Evolutionary conservation across 2,329 filamentous ascomycete species (phyloP), one percentile per base, ranked within the genome.

Genomic region (Claviceps cyperi): DNA sequence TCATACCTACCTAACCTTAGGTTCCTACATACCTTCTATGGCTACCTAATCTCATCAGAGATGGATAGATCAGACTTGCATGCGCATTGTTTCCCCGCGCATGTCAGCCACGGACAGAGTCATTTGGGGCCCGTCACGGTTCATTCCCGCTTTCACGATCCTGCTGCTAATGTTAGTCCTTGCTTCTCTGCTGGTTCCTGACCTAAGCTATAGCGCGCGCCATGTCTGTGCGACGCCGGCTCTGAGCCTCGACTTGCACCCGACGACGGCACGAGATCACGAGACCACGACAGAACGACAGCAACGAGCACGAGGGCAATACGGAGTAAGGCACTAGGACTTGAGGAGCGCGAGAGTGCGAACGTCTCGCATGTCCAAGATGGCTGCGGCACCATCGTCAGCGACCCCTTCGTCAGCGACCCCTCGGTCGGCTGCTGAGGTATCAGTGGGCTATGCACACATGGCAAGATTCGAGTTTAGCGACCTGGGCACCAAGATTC

Each of bases 401-500:
- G 62, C 57, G 55, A 52, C 59, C 63, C 55, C 60, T 65, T 59
- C 58, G 38, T 60, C 63, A 64, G 62, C 57, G 55, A 52, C 59
- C 63, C 55, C 60, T 65, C 61, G 62, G 60, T 57, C 62, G 53
- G 54, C 59, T 50, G 38, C 40, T 32, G 41, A 47, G 32, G 40
- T 19, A n/a, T 32, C 28, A 40, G 21, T 49, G 15, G 48, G 51
- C 22, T 45, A 51, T 36, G 50, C 59, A 65, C 74, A 59, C 69
- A 70, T 52, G 66, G 72, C 87, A 44, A 82, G 89, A 52, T 95
- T 94, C 66, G 89, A 95, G 64, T 94, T 94, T 63, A 84, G 80
- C 47, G 86, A 87, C 59, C 84, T 90, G 56, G 88, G 88, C 40
- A 94, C 87, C 54, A 95, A 94, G 70, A 83, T 95, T 55, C 71